These are phyloP conservation scores for Rhizopus stolonifer DNA, from an alignment of 371 early-diverging fungal genomes.

Conservation along the genomic window DNA sequence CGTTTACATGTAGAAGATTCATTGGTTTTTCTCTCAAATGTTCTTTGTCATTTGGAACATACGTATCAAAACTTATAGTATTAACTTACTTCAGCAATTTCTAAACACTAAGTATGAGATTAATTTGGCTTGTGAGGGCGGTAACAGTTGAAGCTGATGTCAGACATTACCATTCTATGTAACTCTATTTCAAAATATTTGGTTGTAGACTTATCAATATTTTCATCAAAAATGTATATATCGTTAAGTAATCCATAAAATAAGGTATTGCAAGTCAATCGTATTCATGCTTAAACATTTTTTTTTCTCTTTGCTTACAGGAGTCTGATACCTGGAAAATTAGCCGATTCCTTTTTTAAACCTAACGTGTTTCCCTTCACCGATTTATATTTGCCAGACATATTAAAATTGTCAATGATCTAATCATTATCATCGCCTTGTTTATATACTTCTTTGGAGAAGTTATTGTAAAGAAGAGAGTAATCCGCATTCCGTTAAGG, in stretches of 20 bases:
- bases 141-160: conserved; percentile 9
- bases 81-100: conserved; percentile 21
- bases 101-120: conserved; percentile 17
- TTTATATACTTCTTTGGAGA: conserved; percentile 7
- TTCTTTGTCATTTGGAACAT: too few species aligned
- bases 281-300: conserved; percentile 15
- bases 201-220: conserved; percentile 13
- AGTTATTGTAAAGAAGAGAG: conserved; percentile 13
- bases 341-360: conserved; percentile 17
- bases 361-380: conserved; percentile 14
- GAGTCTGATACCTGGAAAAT: conserved; percentile 17
- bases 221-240: conserved; percentile 20
- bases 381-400: conserved; percentile 17
- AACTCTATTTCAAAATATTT: conserved; percentile 18
- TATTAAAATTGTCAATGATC: conserved; percentile 14
- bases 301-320: conserved; percentile 22
- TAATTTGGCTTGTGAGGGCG: conserved; percentile 18
- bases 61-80: conserved; percentile 18
- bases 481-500: conserved; percentile 13
- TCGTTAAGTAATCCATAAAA: conserved; percentile 20
- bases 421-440: conserved; percentile 14
- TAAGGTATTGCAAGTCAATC: conserved; percentile 16
- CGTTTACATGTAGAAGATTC: too few species aligned
- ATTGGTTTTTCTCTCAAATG: too few species aligned
- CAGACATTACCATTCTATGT: conserved; percentile 14